Evolutionary conservation across 1,284 basidiomycete genomes (phyloP).

Genomic region (Schizophyllum commune): DNA sequence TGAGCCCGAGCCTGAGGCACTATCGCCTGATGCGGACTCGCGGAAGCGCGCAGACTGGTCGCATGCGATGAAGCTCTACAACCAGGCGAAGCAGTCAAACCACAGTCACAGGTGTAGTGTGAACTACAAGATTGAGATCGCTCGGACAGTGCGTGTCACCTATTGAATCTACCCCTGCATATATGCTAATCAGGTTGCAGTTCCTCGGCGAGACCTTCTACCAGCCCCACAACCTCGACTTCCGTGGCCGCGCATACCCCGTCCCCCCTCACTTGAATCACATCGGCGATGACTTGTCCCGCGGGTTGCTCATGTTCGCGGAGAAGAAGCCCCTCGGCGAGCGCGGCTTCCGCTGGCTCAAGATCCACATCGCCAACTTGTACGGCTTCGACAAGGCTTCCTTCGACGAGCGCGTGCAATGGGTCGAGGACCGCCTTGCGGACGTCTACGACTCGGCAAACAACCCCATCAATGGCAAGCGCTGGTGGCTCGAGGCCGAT

Average conservation of each 20-base stretch:
- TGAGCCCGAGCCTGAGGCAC: constrained; percentile 52
- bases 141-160: constrained; percentile 63
- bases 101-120: constrained; percentile 77
- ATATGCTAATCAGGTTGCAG: constrained; percentile 24
- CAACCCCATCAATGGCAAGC: constrained; percentile 60
- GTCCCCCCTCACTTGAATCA: constrained; percentile 95
- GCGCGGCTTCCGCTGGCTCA: constrained; percentile 55
- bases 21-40: constrained; percentile 37
- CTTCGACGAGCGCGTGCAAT: constrained; percentile 85
- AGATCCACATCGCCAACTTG: constrained; percentile 87
- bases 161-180: background rate
- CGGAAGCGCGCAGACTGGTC: constrained; percentile 53
- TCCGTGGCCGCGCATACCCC: constrained; percentile 96
- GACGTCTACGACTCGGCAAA: constrained; percentile 83
- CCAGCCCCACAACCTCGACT: constrained; percentile 96
- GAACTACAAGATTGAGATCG: constrained; percentile 98
- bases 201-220: constrained; percentile 87
- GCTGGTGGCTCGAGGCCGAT: constrained; percentile 91
- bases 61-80: constrained; percentile 54
- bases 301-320: constrained; percentile 84
- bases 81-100: constrained; percentile 26
- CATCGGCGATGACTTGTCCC: constrained; percentile 91
- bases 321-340: constrained; percentile 63
- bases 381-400: constrained; percentile 94
- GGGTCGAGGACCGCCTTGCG: constrained; percentile 66